These are phyloP conservation scores for Penicillium paxilli DNA, from an alignment of 495 filamentous ascomycete genomes.

Conservation along the genomic window DNA sequence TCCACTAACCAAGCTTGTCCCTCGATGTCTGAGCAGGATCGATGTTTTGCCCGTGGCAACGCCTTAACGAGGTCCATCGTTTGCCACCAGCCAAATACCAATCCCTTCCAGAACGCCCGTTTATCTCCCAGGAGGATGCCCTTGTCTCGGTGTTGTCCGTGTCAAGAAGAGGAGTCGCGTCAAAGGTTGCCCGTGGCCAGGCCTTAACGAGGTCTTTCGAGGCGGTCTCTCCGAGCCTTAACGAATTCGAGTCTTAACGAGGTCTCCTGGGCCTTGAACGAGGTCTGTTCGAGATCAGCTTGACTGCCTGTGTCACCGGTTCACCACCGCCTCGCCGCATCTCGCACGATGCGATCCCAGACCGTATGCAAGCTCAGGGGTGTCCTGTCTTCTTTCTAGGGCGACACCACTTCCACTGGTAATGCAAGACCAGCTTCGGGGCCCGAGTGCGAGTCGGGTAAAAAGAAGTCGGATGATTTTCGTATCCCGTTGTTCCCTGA, in stretches of 20 bases:
- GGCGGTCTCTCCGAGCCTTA: slow-evolving; percentile 11
- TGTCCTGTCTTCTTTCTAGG: slow-evolving; percentile 20
- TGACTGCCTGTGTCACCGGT: slow-evolving; percentile 15
- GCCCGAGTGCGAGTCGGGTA: slow-evolving; percentile 15
- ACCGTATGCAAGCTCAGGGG: slow-evolving; percentile 19
- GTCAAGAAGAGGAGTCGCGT: slow-evolving; percentile 5
- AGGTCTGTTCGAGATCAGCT: slow-evolving; percentile 17
- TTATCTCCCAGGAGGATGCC: slow-evolving; percentile 13
- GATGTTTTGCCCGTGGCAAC: slow-evolving; percentile 10
- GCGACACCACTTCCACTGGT: slow-evolving; percentile 15
- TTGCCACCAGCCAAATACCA: slow-evolving; percentile 15
- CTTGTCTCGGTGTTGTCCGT: slow-evolving; percentile 13
- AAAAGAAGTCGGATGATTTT: slow-evolving; percentile 13
- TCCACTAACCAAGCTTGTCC: slow-evolving; percentile 20
- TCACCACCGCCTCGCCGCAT: slow-evolving; percentile 18
- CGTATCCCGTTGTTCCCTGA: slow-evolving; percentile 11
- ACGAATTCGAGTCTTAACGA: slow-evolving; percentile 14
- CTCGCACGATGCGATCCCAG: slow-evolving; percentile 21
- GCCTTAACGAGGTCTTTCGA: slow-evolving; percentile 16
- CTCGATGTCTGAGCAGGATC: slow-evolving; percentile 9
- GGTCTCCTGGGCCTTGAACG: slow-evolving; percentile 16
- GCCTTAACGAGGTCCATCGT: slow-evolving; percentile 12
- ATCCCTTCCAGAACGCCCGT: slow-evolving; percentile 10
- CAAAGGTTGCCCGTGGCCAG: slow-evolving; percentile 9
- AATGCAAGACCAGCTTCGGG: slow-evolving; percentile 15